Evolutionary conservation across 2,329 filamentous ascomycete genomes (phyloP).

Genomic region (Cladophialophora bantiana): DNA sequence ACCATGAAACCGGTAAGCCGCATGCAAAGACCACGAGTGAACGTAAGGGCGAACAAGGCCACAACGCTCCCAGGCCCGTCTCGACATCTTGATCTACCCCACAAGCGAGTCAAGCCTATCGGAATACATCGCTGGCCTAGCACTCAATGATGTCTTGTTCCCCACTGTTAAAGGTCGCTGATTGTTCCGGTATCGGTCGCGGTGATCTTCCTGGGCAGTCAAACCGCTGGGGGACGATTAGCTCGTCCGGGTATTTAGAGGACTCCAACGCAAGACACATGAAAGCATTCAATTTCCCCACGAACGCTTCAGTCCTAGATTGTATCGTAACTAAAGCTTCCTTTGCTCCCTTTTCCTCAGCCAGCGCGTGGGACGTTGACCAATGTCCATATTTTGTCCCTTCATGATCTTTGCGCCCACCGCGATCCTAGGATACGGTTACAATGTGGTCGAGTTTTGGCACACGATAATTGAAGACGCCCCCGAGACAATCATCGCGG

Average conservation of each 20-base stretch:
- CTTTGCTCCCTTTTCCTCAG: not conserved
- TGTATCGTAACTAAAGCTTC: not conserved
- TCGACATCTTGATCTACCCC: slow-evolving; percentile 1
- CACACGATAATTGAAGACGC: too few species aligned
- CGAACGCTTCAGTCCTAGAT: not conserved
- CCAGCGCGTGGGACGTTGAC: not conserved
- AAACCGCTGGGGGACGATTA: not conserved
- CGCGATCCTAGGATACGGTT: too few species aligned
- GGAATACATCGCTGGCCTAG: not conserved
- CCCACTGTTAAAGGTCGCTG: not conserved
- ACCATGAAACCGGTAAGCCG: not conserved
- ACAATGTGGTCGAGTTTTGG: too few species aligned
- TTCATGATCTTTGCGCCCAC: not conserved
- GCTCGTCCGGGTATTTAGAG: not conserved
- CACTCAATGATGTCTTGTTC: not conserved
- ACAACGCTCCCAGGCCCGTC: not conserved
- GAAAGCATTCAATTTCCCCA: not conserved
- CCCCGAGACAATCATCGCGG: slow-evolving; percentile 1
- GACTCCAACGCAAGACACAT: too few species aligned
- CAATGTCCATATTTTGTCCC: not conserved
- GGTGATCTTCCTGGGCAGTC: not conserved
- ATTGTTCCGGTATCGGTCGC: not conserved
- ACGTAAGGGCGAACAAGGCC: not conserved
- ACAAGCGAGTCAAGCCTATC: not conserved
- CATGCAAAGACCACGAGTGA: not conserved